Evolutionary conservation across 2,329 filamentous ascomycete species (phyloP).

Genomic region (Pezizomycotina sp.): DNA sequence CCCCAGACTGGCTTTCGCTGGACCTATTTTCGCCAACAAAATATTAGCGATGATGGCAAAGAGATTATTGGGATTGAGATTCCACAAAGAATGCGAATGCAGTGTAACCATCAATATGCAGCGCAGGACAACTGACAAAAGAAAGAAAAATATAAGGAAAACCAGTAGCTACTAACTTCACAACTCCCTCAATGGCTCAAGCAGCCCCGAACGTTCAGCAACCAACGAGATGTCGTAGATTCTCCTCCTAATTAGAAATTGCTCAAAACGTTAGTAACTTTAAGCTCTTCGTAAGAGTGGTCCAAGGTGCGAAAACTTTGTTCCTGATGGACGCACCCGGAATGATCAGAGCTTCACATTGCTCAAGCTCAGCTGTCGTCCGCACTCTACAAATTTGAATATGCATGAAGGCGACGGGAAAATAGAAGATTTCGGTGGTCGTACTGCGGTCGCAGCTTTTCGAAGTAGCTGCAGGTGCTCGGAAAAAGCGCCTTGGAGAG

Average conservation of each 20-base stretch:
- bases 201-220: slow-evolving; percentile 59
- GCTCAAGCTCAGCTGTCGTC: slow-evolving; percentile 50
- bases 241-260: slow-evolving; percentile 46
- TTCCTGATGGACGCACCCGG: slow-evolving; percentile 41
- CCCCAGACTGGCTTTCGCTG: slow-evolving; percentile 77
- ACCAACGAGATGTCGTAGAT: slow-evolving; percentile 82
- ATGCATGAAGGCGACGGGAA: slow-evolving; percentile 15
- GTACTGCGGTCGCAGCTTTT: slow-evolving; percentile 41
- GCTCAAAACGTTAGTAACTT: too few relatives aligned
- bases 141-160: too few relatives aligned
- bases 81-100: not conserved
- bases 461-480: slow-evolving; percentile 69
- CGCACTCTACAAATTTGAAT: slow-evolving; percentile 59
- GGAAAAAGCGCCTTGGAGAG: slow-evolving; percentile 82
- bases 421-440: slow-evolving; percentile 10
- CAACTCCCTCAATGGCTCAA: slow-evolving; percentile 74
- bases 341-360: slow-evolving; percentile 70
- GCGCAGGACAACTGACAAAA: too few relatives aligned
- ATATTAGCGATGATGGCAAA: slow-evolving; percentile 16
- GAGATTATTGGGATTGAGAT: slow-evolving; percentile 10
- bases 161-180: slow-evolving; percentile 75
- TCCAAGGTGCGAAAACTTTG: too few relatives aligned
- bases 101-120: slow-evolving; percentile 13
- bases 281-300: too few relatives aligned
- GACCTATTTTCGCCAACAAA: too few relatives aligned